A percentile compares a stretch with the other conserved stretches of the same genome.
These are phyloP conservation scores for Tubosaeta sp. DNA, from an alignment of 768 basidiomycete species.

Conservation along the genomic window DNA sequence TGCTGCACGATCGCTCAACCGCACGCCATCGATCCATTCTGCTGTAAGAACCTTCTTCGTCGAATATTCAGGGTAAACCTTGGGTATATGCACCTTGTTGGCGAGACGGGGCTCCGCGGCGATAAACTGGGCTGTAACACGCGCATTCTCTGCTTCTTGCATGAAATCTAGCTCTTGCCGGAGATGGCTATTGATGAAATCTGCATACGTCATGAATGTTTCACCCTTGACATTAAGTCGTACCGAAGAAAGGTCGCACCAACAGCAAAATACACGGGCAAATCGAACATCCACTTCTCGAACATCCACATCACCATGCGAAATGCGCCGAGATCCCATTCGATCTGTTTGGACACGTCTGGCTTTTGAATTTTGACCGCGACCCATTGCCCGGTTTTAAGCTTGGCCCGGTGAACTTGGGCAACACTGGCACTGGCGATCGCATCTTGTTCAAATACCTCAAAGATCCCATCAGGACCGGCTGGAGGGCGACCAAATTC, in stretches of 20 bases:
- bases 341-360: constrained; percentile 79
- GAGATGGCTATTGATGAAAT: constrained; percentile 78
- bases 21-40: constrained; percentile 81
- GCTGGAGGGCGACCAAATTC: constrained; percentile 67
- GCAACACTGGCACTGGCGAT: constrained; percentile 89
- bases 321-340: constrained; percentile 75
- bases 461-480: constrained; percentile 72
- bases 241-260: constrained; percentile 39
- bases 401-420: constrained; percentile 81
- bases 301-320: constrained; percentile 76
- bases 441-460: constrained; percentile 69
- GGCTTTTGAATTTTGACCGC: constrained; percentile 96
- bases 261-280: constrained; percentile 79
- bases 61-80: constrained; percentile 64
- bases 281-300: constrained; percentile 76
- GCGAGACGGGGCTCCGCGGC: constrained; percentile 65
- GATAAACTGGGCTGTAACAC: constrained; percentile 63
- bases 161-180: constrained; percentile 80
- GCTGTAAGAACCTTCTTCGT: constrained; percentile 79
- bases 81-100: constrained; percentile 74
- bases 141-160: constrained; percentile 75
- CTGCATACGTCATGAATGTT: constrained; percentile 29
- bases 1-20: constrained; percentile 59
- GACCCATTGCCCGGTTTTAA: constrained; percentile 59
- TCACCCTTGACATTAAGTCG: neutral